Conservation (phyloP, 169 alveolate genomes). For the Hammondia hammondi region DNA sequence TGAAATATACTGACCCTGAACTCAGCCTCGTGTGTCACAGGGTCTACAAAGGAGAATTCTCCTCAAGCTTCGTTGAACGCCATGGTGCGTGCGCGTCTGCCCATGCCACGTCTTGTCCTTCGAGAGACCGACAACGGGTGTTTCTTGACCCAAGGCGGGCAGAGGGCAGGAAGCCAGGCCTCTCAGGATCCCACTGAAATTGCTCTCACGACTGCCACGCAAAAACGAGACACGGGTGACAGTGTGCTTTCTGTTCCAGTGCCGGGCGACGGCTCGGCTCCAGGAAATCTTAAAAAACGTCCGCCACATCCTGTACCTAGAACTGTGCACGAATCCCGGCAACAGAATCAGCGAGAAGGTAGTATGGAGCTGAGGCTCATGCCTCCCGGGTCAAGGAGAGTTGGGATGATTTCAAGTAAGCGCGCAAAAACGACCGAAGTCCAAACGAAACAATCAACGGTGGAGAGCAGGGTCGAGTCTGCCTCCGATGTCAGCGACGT, state of each 20-base stretch:
- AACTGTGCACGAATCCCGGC: background rate
- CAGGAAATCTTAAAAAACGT: background rate
- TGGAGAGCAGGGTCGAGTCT: background rate
- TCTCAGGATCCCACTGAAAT: background rate
- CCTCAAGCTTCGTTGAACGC: background rate
- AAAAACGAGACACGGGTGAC: background rate
- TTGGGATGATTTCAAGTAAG: background rate
- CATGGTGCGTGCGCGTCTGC: background rate
- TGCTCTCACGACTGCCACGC: background rate
- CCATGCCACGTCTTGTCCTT: background rate
- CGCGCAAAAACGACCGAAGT: background rate
- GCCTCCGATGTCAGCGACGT: background rate
- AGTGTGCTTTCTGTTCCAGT: background rate
- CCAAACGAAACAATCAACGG: background rate
- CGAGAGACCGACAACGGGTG: conserved; percentile 7
- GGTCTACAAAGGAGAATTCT: background rate
- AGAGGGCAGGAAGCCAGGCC: background rate
- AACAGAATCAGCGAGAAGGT: background rate
- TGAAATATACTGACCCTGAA: too few species aligned
- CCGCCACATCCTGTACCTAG: background rate
- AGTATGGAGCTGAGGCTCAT: background rate
- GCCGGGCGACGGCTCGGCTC: background rate
- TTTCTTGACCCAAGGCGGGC: background rate
- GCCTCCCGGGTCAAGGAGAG: background rate
- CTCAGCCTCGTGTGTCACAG: too few species aligned